phyloP scores from a whole-genome alignment of 2,329 filamentous ascomycete species.

The Botrytis pseudocinerea region DNA sequence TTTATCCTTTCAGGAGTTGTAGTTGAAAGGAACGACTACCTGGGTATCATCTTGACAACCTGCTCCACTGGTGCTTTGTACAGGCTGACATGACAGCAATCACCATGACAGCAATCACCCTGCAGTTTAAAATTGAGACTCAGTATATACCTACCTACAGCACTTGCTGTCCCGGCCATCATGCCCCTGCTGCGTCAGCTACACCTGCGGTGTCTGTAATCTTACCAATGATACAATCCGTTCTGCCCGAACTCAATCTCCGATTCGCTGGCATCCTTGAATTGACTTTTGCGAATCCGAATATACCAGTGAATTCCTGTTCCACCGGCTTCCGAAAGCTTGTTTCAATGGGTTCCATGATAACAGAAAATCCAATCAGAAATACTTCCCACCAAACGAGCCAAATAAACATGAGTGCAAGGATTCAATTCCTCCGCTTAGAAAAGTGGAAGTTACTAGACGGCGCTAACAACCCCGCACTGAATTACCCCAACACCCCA shows the following conservation, averaged over 20 bases:
- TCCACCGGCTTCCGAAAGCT: background rate
- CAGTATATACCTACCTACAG: background rate
- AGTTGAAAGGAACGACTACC: background rate
- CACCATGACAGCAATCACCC: background rate
- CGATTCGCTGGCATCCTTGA: background rate
- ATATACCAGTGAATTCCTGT: background rate
- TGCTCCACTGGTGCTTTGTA: background rate
- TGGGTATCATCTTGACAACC: background rate
- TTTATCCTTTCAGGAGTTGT: background rate
- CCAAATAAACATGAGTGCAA: background rate
- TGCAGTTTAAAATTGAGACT: background rate
- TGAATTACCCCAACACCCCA: background rate
- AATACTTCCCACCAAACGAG: background rate
- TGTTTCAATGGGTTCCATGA: background rate
- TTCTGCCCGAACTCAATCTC: background rate
- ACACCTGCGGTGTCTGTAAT: background rate
- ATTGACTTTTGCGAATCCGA: background rate
- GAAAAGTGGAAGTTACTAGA: background rate
- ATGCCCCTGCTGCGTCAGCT: background rate
- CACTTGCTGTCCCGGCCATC: background rate
- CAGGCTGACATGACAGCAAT: background rate
- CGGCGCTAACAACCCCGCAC: background rate
- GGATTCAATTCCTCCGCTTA: background rate
- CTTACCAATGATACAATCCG: background rate
- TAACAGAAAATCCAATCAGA: background rate